Conservation (phyloP, 805 yeast species). For the Yarrowia osloensis region DNA sequence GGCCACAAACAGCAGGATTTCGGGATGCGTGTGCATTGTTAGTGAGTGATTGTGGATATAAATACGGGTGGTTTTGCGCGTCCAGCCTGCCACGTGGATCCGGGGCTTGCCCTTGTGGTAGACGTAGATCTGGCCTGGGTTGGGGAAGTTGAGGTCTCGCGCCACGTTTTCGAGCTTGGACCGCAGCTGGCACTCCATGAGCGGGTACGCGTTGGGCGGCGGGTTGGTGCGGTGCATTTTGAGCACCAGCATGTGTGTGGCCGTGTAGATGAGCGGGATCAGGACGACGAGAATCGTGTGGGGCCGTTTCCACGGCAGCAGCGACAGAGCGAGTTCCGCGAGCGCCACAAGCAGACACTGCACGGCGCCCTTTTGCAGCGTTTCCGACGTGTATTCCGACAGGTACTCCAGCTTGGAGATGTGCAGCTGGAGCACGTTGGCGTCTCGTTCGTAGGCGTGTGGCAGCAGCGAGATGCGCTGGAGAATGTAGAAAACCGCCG, state of each 20-base stretch:
- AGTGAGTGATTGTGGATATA: constrained; percentile 21
- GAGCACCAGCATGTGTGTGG: neutral
- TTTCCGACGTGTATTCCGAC: constrained; percentile 19
- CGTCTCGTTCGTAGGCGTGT: constrained; percentile 8
- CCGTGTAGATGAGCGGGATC: neutral
- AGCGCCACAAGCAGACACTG: neutral
- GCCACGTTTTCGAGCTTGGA: constrained; percentile 14
- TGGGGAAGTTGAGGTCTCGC: constrained; percentile 11
- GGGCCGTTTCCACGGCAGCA: neutral
- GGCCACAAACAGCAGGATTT: constrained; percentile 18
- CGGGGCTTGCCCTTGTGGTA: constrained; percentile 21
- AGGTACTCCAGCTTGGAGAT: constrained; percentile 10
- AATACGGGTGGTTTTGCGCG: neutral
- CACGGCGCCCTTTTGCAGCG: neutral
- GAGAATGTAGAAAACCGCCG: constrained; percentile 14
- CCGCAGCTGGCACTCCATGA: constrained; percentile 18
- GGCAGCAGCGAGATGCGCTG: neutral
- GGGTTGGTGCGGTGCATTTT: constrained; percentile 7
- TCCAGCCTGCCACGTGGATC: constrained; percentile 24
- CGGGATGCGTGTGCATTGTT: constrained; percentile 24
- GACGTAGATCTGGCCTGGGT: constrained; percentile 9
- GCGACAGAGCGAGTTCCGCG: neutral
- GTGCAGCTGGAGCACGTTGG: constrained; percentile 14
- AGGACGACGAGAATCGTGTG: neutral
- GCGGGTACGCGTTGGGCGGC: constrained; percentile 1